phyloP scores from a whole-genome alignment of 495 filamentous ascomycete genomes.

The Daldinia vernicosa region DNA sequence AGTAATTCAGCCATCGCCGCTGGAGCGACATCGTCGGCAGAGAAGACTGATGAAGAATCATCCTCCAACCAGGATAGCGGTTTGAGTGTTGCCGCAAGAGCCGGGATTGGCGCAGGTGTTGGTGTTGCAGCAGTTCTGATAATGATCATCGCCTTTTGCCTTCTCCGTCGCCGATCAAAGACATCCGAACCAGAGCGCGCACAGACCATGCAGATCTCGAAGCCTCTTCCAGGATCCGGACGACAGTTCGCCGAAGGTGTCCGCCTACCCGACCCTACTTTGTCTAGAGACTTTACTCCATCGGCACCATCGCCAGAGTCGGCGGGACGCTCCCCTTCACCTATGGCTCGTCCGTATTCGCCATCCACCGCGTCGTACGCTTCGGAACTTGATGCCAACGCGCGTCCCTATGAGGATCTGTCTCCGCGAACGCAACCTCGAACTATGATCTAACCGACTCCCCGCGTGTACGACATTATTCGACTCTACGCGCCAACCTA shows the following conservation, averaged over 20 bases:
- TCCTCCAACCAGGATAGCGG: slow-evolving; percentile 18
- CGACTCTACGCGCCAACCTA: neutral
- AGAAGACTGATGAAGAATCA: slow-evolving; percentile 11
- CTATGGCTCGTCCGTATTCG: slow-evolving; percentile 23
- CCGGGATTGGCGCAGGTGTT: slow-evolving; percentile 55
- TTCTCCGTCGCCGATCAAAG: slow-evolving; percentile 47
- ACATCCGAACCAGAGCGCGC: slow-evolving; percentile 23
- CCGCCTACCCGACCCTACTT: slow-evolving; percentile 16
- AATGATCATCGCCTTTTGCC: slow-evolving; percentile 38
- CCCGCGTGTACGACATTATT: neutral
- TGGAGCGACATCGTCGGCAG: slow-evolving; percentile 25
- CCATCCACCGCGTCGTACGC: slow-evolving; percentile 38
- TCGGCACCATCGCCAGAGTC: neutral
- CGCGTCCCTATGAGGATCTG: slow-evolving; percentile 59
- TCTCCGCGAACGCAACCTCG: slow-evolving; percentile 52
- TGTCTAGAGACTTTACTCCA: slow-evolving; percentile 34
- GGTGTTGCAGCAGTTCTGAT: slow-evolving; percentile 48
- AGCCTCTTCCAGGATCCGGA: slow-evolving; percentile 52
- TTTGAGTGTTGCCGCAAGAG: slow-evolving; percentile 50
- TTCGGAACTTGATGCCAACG: slow-evolving; percentile 52
- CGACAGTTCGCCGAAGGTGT: slow-evolving; percentile 46
- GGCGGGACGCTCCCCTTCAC: neutral
- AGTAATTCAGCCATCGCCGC: slow-evolving; percentile 21
- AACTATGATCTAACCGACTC: slow-evolving; percentile 52
- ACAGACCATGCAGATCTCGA: slow-evolving; percentile 51